Conservation (phyloP, 2,329 filamentous ascomycete genomes). For the Aspergillus ustus region DNA sequence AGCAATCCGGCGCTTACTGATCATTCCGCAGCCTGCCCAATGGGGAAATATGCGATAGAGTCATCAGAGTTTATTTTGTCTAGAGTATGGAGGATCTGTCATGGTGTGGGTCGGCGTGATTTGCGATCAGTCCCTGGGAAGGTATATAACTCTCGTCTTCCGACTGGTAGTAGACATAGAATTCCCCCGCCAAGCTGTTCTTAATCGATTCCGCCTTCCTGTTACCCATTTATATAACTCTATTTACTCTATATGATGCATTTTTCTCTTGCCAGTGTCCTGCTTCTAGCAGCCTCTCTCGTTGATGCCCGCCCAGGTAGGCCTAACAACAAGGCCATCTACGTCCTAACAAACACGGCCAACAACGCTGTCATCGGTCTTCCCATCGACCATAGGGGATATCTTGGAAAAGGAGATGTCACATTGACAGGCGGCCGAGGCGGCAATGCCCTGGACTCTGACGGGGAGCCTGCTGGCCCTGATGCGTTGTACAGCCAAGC, state of each 20-base stretch:
- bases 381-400: neutral
- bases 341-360: slow-evolving; percentile 1
- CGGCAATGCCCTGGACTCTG: neutral
- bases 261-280: too few species aligned
- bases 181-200: too few species aligned
- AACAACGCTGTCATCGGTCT: neutral
- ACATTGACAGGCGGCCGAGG: neutral
- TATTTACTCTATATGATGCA: too few species aligned
- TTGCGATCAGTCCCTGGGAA: neutral
- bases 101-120: neutral
- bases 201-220: too few species aligned
- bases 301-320: too few species aligned
- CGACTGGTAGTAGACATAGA: too few species aligned
- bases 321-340: slow-evolving; percentile 2
- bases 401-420: neutral
- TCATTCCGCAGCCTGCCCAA: neutral
- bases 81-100: neutral
- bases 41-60: neutral
- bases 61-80: neutral
- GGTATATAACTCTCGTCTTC: neutral
- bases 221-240: too few species aligned
- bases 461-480: neutral
- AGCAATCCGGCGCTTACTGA: neutral
- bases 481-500: slow-evolving; percentile 3
- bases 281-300: too few species aligned